Percentiles rank a stretch among this genome's conserved stretches.
Evolutionary conservation across 2,329 filamentous ascomycete species (phyloP).

Genomic region (Fusarium mexicanum): DNA sequence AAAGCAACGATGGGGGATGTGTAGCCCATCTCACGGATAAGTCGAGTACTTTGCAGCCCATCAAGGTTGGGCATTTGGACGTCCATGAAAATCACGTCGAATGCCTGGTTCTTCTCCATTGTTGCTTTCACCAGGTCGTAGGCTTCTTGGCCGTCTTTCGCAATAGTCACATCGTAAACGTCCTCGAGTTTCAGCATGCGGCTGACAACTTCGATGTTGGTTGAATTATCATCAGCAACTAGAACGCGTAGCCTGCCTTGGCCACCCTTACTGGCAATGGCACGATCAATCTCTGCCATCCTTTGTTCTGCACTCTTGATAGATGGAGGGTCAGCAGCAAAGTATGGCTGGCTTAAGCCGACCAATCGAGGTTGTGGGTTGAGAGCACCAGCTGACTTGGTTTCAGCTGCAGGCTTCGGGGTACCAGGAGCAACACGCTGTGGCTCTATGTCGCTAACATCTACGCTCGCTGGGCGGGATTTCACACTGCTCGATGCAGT

Average conservation of each 20-base stretch:
- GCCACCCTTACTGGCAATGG: conserved; percentile 68
- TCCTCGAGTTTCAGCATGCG: conserved; percentile 78
- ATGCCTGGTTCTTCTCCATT: conserved; percentile 77
- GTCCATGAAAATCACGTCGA: conserved; percentile 96
- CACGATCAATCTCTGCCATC: conserved; percentile 71
- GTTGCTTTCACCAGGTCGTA: conserved; percentile 85
- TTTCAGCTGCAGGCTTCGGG: conserved; percentile 41
- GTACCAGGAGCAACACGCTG: conserved; percentile 43
- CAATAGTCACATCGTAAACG: conserved; percentile 88
- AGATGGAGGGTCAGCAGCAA: conserved; percentile 58
- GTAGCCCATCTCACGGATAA: conserved; percentile 89
- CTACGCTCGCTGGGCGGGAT: conserved; percentile 60
- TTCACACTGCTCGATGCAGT: conserved; percentile 64
- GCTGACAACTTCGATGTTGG: conserved; percentile 68
- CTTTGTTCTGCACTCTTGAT: conserved; percentile 63
- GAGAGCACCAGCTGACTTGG: conserved; percentile 54
- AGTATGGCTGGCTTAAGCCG: conserved; percentile 85
- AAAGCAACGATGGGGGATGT: conserved; percentile 88
- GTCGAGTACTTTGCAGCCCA: conserved; percentile 83
- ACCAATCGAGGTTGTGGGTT: conserved; percentile 81
- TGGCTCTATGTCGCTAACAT: conserved; percentile 52
- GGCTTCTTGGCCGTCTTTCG: conserved; percentile 86
- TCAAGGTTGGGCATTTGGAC: conserved; percentile 96
- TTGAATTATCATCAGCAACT: conserved; percentile 78
- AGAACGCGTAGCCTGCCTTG: conserved; percentile 78